Conservation (phyloP, 768 basidiomycete genomes). For the Scleroderma citrinum region DNA sequence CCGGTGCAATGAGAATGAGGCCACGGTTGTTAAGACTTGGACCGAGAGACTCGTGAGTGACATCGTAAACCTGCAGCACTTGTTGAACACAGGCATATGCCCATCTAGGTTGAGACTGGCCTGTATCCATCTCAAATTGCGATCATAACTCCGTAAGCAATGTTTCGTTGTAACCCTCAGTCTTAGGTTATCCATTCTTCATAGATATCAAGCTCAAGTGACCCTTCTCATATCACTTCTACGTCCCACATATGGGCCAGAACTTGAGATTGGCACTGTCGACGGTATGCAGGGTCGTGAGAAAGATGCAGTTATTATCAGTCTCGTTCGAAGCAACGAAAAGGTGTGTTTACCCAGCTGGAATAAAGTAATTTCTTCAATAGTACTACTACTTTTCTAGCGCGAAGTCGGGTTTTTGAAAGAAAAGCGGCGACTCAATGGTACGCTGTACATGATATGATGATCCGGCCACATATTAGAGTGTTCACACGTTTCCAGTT, state of each 20-base stretch:
- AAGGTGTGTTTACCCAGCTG: conserved; percentile 39
- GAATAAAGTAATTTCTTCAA: conserved; percentile 3
- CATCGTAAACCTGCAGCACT: neutral
- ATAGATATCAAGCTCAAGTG: conserved; percentile 92
- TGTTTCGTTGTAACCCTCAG: neutral
- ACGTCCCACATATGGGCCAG: conserved; percentile 57
- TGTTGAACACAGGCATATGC: conserved; percentile 1
- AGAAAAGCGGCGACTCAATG: conserved; percentile 88
- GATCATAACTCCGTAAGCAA: conserved; percentile 73
- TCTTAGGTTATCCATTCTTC: neutral
- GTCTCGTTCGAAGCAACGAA: conserved; percentile 88
- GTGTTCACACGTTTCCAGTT: conserved; percentile 36
- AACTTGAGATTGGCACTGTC: conserved; percentile 88
- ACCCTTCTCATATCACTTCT: conserved; percentile 74
- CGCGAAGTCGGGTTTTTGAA: conserved; percentile 92
- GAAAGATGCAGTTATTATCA: conserved; percentile 90
- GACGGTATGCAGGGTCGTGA: conserved; percentile 98
- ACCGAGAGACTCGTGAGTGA: conserved; percentile 66
- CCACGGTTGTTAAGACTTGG: conserved; percentile 77
- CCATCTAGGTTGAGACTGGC: conserved; percentile 49
- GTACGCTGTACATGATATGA: conserved; percentile 35
- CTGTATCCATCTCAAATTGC: conserved; percentile 71
- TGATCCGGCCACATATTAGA: neutral
- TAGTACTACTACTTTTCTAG: conserved; percentile 26
- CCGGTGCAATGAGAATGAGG: conserved; percentile 93